These are phyloP conservation scores for Saturnispora sekii DNA, from an alignment of 805 yeast species.

Conservation along the genomic window DNA sequence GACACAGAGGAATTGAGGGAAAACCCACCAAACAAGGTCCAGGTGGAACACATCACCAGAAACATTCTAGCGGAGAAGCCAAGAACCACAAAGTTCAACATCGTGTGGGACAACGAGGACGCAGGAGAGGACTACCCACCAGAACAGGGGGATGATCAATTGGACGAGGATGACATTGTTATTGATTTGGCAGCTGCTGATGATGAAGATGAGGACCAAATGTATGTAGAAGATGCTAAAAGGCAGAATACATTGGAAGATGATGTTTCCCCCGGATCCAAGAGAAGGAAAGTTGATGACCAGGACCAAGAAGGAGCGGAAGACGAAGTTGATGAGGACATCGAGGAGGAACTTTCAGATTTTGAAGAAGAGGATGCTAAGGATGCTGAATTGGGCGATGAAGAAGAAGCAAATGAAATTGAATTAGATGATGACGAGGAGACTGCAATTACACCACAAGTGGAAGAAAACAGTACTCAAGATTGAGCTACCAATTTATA, in stretches of 20 bases:
- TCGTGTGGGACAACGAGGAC: constrained; percentile 79
- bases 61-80: constrained; percentile 96
- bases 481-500: too few species aligned
- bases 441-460: constrained; percentile 7
- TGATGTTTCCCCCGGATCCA: constrained; percentile 2
- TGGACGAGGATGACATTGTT: constrained; percentile 36
- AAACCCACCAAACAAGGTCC: constrained; percentile 89
- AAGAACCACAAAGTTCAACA: constrained; percentile 91
- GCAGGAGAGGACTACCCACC: constrained; percentile 67
- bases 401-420: constrained; percentile 13
- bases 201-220: constrained; percentile 33
- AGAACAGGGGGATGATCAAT: constrained; percentile 56
- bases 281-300: constrained; percentile 27
- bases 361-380: constrained; percentile 25
- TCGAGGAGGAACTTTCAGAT: constrained; percentile 27
- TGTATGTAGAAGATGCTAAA: constrained; percentile 24
- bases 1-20: constrained; percentile 88
- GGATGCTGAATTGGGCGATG: constrained; percentile 21
- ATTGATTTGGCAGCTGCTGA: constrained; percentile 42
- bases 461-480: constrained; percentile 4
- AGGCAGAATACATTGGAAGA: constrained; percentile 20
- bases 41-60: constrained; percentile 87
- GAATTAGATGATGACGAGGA: constrained; percentile 12
- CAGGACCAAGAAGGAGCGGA: constrained; percentile 33
- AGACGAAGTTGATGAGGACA: constrained; percentile 35